phyloP scores from a whole-genome alignment of 2,329 filamentous ascomycete genomes.

The Botrytis squamosa region DNA sequence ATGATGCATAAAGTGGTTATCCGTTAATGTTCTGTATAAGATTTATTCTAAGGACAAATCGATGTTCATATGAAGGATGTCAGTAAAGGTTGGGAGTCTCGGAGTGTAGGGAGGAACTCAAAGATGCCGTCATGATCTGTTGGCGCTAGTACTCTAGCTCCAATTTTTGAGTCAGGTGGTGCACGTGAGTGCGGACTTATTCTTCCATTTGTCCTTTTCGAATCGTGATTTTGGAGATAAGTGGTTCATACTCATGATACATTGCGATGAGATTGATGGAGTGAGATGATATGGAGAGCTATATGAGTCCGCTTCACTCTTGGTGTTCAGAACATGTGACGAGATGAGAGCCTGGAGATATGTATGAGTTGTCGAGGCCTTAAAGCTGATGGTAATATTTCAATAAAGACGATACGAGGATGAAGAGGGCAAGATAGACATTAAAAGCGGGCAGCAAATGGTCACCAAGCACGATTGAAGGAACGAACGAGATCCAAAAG shows the following conservation, averaged over 20 bases:
- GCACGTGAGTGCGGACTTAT: not conserved
- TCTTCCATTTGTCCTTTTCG: not conserved
- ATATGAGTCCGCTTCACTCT: not conserved
- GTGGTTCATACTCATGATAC: not conserved
- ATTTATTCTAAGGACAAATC: too few relatives aligned
- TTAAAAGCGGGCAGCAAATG: too few relatives aligned
- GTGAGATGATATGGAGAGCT: not conserved
- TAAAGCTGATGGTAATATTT: not conserved
- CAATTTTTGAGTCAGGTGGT: not conserved
- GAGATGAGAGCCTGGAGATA: not conserved
- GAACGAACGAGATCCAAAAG: not conserved
- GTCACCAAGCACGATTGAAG: too few relatives aligned
- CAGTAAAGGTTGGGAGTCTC: not conserved
- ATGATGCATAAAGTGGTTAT: not conserved
- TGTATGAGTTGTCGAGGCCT: not conserved
- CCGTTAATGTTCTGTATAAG: too few relatives aligned
- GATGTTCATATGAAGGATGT: not conserved
- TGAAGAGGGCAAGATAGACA: fast-evolving
- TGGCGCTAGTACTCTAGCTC: not conserved
- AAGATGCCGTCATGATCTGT: not conserved
- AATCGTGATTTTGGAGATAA: not conserved
- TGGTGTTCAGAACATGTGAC: not conserved
- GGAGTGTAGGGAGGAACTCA: not conserved
- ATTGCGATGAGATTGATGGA: not conserved
- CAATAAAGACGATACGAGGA: not conserved